Evolutionary conservation across 2,329 filamentous ascomycete genomes (phyloP).

Genomic region (Pyrenophora tritici-repentis): DNA sequence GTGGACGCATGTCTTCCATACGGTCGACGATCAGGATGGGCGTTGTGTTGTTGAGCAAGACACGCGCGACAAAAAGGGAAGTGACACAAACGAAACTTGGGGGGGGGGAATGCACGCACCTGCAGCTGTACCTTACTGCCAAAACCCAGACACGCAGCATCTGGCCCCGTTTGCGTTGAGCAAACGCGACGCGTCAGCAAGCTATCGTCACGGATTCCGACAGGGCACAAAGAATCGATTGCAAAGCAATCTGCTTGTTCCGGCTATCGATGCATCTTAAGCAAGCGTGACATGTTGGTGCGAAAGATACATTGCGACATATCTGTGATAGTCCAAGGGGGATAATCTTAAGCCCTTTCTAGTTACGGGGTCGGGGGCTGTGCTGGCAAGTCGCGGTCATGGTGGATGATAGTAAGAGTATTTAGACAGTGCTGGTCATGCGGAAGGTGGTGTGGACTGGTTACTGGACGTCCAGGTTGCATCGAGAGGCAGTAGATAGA

Average conservation of each 20-base stretch:
- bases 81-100: constrained; percentile 24
- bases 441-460: constrained; percentile 44
- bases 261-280: constrained; percentile 2
- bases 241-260: not conserved
- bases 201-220: constrained; percentile 23
- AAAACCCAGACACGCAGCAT: constrained; percentile 14
- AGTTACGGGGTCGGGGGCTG: constrained; percentile 32
- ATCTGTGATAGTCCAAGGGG: constrained; percentile 28
- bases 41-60: constrained; percentile 4
- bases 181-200: constrained; percentile 14
- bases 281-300: constrained; percentile 17
- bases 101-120: constrained; percentile 32
- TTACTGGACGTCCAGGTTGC: constrained; percentile 44
- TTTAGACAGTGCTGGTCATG: constrained; percentile 44
- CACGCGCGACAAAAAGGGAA: constrained; percentile 18
- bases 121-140: constrained; percentile 21
- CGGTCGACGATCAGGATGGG: not conserved
- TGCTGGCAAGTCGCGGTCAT: constrained; percentile 37
- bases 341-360: constrained; percentile 31
- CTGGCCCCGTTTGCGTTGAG: constrained; percentile 13
- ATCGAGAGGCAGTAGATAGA: constrained; percentile 48
- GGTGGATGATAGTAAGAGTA: constrained; percentile 42
- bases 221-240: constrained; percentile 10
- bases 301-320: constrained; percentile 27
- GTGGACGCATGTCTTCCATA: too few species aligned